A percentile compares a stretch with the other conserved stretches of the same genome.
Evolutionary conservation across 2,329 filamentous ascomycete genomes (phyloP).

Genomic region (Aspergillus pseudotamarii): DNA sequence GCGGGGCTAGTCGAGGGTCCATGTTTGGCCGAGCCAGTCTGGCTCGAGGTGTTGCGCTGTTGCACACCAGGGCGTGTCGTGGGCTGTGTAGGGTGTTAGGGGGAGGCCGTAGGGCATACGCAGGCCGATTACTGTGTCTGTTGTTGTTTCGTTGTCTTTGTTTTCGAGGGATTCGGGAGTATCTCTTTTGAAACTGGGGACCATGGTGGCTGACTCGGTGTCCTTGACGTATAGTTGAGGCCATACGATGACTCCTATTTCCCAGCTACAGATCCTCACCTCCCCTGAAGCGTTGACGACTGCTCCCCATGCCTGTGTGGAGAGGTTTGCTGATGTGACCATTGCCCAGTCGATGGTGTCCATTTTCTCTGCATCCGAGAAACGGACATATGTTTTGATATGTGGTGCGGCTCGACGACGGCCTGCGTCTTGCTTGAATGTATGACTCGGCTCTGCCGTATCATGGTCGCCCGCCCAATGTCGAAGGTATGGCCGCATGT

Average conservation of each 20-base stretch:
- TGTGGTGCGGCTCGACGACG: slow-evolving; percentile 76
- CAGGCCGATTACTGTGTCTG: slow-evolving; percentile 60
- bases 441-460: background rate
- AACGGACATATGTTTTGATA: slow-evolving; percentile 85
- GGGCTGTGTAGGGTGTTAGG: slow-evolving; percentile 63
- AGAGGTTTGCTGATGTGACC: slow-evolving; percentile 87
- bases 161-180: slow-evolving; percentile 40
- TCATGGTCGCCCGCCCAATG: slow-evolving; percentile 71
- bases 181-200: slow-evolving; percentile 68
- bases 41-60: slow-evolving; percentile 57
- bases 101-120: slow-evolving; percentile 84
- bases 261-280: slow-evolving; percentile 76
- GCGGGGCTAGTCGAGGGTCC: slow-evolving; percentile 27
- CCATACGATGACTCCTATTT: slow-evolving; percentile 83
- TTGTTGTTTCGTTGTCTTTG: slow-evolving; percentile 13
- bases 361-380: slow-evolving; percentile 40
- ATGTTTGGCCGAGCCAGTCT: slow-evolving; percentile 60
- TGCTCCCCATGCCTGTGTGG: slow-evolving; percentile 86
- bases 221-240: slow-evolving; percentile 56
- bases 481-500: slow-evolving; percentile 69
- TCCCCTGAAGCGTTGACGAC: slow-evolving; percentile 59
- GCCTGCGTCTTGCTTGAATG: slow-evolving; percentile 54
- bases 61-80: slow-evolving; percentile 78
- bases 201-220: slow-evolving; percentile 56
- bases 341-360: slow-evolving; percentile 77